phyloP scores from a whole-genome alignment of 768 basidiomycete genomes.

The Suillus bovinus region DNA sequence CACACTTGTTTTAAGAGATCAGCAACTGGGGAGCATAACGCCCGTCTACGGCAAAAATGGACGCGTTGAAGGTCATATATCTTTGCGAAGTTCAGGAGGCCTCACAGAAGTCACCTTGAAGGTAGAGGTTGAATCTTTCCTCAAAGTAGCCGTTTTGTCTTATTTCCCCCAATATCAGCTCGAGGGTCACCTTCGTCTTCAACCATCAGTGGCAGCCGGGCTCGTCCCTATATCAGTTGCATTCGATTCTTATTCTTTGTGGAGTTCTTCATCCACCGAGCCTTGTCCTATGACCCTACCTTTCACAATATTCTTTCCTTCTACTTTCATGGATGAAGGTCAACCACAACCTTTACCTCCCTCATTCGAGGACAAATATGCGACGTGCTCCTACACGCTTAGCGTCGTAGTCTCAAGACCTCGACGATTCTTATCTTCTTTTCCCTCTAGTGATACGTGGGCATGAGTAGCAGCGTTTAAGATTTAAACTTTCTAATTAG shows the following conservation, averaged over 20 bases:
- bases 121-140: conserved; percentile 16
- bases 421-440: conserved; percentile 42
- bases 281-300: conserved; percentile 37
- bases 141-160: not conserved
- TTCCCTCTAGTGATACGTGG: conserved; percentile 49
- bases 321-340: conserved; percentile 41
- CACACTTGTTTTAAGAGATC: conserved; percentile 25
- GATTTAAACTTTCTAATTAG: not conserved
- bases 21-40: conserved; percentile 21
- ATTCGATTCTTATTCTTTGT: conserved; percentile 21
- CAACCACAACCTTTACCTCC: conserved; percentile 47
- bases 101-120: conserved; percentile 23
- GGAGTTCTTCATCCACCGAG: conserved; percentile 16
- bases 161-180: conserved; percentile 20
- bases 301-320: conserved; percentile 48
- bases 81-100: conserved; percentile 14
- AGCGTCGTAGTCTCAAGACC: conserved; percentile 41
- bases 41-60: conserved; percentile 22
- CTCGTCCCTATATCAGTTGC: conserved; percentile 20
- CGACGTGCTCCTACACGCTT: conserved; percentile 45
- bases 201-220: conserved; percentile 13
- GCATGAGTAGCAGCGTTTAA: conserved; percentile 13
- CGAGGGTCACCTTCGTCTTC: conserved; percentile 25
- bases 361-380: conserved; percentile 32
- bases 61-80: conserved; percentile 25